Conservation (phyloP, 73 alveolate genomes). For the Paramecium caudatum region DNA sequence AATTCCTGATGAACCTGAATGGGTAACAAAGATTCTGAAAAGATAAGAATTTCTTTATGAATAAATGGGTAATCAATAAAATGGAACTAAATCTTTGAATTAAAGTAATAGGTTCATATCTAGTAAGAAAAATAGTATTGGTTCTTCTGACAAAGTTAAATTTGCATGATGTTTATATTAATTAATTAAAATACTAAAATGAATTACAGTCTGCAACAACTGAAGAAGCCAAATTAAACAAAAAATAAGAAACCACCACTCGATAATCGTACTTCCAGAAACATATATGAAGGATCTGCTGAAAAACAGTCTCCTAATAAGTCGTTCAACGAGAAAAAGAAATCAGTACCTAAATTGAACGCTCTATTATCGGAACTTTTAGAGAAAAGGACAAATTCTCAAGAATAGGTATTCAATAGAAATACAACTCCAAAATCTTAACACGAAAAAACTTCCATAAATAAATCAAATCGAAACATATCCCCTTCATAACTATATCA, state of each 20-base stretch:
- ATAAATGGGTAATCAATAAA: no score
- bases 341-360: background rate
- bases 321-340: conserved; percentile 11
- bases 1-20: conserved; percentile 39
- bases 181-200: background rate
- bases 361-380: background rate
- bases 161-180: no score
- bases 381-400: conserved; percentile 10
- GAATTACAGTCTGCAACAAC: conserved; percentile 20
- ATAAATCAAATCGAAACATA: conserved; percentile 13
- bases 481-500: background rate
- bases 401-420: conserved; percentile 2
- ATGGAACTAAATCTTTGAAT: no score
- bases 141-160: no score
- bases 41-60: conserved; percentile 17
- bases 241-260: background rate
- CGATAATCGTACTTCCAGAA: conserved; percentile 18
- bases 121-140: no score
- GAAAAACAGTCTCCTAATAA: background rate
- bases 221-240: background rate
- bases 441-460: background rate
- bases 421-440: conserved; percentile 15
- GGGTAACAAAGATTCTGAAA: conserved; percentile 7
- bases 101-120: no score
- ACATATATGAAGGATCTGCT: background rate